These are phyloP conservation scores for Holtermanniella nyarrowii DNA, from an alignment of 768 basidiomycete species.

Conservation along the genomic window DNA sequence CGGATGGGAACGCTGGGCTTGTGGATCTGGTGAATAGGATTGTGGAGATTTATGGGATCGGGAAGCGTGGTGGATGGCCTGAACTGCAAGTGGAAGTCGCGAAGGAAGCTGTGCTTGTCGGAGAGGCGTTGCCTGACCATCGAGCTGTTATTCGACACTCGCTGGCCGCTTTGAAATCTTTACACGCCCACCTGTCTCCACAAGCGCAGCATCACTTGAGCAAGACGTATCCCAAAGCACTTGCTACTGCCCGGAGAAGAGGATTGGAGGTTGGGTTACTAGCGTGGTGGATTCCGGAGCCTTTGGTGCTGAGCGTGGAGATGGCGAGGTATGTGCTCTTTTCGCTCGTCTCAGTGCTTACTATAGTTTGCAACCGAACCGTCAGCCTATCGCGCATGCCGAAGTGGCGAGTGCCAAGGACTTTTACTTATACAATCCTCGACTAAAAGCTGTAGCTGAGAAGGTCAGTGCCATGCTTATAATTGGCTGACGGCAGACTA, in stretches of 20 bases:
- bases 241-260: slow-evolving; percentile 64
- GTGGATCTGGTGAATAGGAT: slow-evolving; percentile 61
- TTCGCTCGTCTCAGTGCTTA: background rate
- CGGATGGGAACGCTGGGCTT: slow-evolving; percentile 73
- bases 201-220: slow-evolving; percentile 74
- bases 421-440: slow-evolving; percentile 86
- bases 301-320: slow-evolving; percentile 67
- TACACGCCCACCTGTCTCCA: slow-evolving; percentile 58
- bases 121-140: slow-evolving; percentile 83
- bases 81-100: slow-evolving; percentile 89
- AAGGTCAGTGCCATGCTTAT: slow-evolving; percentile 30
- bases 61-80: slow-evolving; percentile 67
- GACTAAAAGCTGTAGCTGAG: slow-evolving; percentile 50
- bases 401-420: slow-evolving; percentile 44
- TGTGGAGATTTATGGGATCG: slow-evolving; percentile 68
- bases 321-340: slow-evolving; percentile 56
- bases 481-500: slow-evolving; percentile 47
- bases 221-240: slow-evolving; percentile 58
- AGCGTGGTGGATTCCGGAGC: slow-evolving; percentile 74
- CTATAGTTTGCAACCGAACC: slow-evolving; percentile 57
- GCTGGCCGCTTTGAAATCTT: slow-evolving; percentile 69
- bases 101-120: slow-evolving; percentile 80
- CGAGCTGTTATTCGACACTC: slow-evolving; percentile 75
- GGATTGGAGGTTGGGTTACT: slow-evolving; percentile 51
- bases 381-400: slow-evolving; percentile 64